Base-by-base conservation (phyloP, 2,329 filamentous ascomycete genomes). In the Phialophora macrospora region DNA sequence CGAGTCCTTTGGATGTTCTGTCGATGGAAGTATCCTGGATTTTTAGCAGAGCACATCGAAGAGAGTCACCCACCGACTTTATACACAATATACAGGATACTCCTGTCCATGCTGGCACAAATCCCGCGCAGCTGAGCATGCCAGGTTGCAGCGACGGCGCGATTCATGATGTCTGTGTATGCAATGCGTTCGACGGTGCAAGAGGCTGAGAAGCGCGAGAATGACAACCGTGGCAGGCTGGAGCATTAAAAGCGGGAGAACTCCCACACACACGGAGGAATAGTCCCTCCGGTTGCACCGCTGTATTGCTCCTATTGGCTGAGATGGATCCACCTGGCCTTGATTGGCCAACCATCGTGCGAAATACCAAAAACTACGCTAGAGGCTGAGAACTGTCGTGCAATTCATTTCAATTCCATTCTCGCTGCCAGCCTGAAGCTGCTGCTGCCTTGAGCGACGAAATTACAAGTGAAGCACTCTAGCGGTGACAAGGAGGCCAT, bases 61-160 rank as follows among this genome's bases (percentile, higher is more conserved):
- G 26, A 14, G 24, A 8, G 48, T 26, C 48, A 44, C 38, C 38
- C 14, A 20, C 38, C 3, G 17, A 7, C 38, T 44, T 44, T 44
- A 44, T 44, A 44, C 38, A 44, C 7, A 24, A 26, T 17, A 51
- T 26, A 22, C 56, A 49, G 22, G 14, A 22, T 34, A 49, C 41
- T 34, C 41, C 24, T 26, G n/a, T 59, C 2, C 6, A 30, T 20
- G 24, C 1, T 20, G 12, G 26, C n/a, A 24, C 20, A 3, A 12
- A 3, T 26, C 20, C 4, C 56, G 30, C 34, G 3, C 24, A 20
- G 8, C n/a, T 32, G 56, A 46, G 22, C 7, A 3, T 28, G 41
- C 24, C 38, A 59, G 20, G 20, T 59, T 49, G 22, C 38, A 48
- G 41, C 56, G 56, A 48, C 56, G 56, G 56, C 22, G 56, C 26